Percentiles rank a stretch among this genome's conserved stretches.
Evolutionary conservation across 2,329 filamentous ascomycete genomes (phyloP).

Genomic region (Daldinia sp.): DNA sequence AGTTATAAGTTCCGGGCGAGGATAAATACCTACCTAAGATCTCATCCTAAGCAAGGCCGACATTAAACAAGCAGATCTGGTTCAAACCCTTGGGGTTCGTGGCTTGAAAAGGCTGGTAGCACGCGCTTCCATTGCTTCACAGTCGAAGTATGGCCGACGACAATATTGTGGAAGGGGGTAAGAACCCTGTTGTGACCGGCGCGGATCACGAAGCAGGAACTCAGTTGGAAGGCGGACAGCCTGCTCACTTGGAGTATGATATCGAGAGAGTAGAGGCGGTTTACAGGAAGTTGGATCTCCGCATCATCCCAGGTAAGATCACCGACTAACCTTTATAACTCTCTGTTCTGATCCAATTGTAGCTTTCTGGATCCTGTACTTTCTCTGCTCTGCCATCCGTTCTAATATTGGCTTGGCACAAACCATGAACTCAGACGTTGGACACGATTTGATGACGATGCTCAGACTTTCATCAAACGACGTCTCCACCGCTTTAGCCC

Average conservation of each 20-base stretch:
- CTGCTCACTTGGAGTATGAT: slow-evolving; percentile 55
- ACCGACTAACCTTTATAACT: too few species aligned
- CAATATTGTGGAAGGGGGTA: slow-evolving; percentile 52
- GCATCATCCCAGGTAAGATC: slow-evolving; percentile 68
- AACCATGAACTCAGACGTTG: slow-evolving; percentile 82
- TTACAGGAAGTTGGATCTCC: slow-evolving; percentile 68
- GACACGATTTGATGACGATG: slow-evolving; percentile 80
- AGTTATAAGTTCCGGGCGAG: not conserved
- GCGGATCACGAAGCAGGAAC: slow-evolving; percentile 35
- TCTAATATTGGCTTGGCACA: slow-evolving; percentile 95
- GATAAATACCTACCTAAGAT: not conserved
- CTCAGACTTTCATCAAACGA: slow-evolving; percentile 79
- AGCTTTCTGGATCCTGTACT: slow-evolving; percentile 92
- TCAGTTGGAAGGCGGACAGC: slow-evolving; percentile 33
- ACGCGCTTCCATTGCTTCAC: slow-evolving; percentile 65
- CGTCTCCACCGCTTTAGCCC: slow-evolving; percentile 83
- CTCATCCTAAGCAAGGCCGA: not conserved
- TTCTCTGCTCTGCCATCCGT: slow-evolving; percentile 90
- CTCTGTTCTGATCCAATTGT: too few species aligned
- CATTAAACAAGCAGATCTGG: slow-evolving; percentile 1
- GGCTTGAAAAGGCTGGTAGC: slow-evolving; percentile 61
- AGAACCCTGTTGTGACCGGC: slow-evolving; percentile 44
- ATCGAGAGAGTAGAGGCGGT: slow-evolving; percentile 66
- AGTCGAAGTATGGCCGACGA: slow-evolving; percentile 62
- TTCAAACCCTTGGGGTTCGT: slow-evolving; percentile 9